Percentiles rank a stretch among this genome's conserved stretches.
Evolutionary conservation across 345 rosid genomes (phyloP).

Genomic region (Conringia planisiliqua): DNA sequence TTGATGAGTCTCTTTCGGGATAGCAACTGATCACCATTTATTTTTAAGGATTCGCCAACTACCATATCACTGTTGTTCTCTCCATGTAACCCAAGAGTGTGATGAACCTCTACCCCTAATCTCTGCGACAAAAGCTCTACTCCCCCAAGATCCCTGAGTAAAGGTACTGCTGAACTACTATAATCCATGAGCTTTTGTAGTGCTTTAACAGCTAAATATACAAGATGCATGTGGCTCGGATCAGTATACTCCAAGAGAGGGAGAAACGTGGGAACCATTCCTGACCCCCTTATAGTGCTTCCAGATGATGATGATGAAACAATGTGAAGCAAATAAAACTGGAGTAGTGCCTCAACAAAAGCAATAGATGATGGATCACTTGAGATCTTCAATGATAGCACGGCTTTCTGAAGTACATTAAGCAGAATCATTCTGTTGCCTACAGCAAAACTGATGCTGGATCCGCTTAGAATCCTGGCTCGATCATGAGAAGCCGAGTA

Average conservation of each 20-base stretch:
- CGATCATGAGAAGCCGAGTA: constrained; percentile 93
- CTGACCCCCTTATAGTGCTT: constrained; percentile 88
- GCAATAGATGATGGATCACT: constrained; percentile 83
- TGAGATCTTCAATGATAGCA: constrained; percentile 70
- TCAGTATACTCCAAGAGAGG: constrained; percentile 88
- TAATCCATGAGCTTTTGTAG: constrained; percentile 93
- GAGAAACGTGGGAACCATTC: constrained; percentile 92
- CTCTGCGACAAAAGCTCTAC: constrained; percentile 91
- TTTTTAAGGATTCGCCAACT: constrained; percentile 54
- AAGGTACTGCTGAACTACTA: constrained; percentile 85
- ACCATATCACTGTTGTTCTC: constrained; percentile 56
- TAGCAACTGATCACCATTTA: constrained; percentile 52
- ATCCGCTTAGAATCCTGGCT: constrained; percentile 86
- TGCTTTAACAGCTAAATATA: constrained; percentile 86
- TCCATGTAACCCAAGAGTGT: constrained; percentile 52
- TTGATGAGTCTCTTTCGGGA: constrained; percentile 89
- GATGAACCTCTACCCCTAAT: constrained; percentile 76
- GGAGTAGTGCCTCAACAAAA: constrained; percentile 93
- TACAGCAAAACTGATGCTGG: constrained; percentile 88
- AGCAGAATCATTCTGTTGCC: constrained; percentile 88
- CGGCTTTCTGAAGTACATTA: constrained; percentile 94
- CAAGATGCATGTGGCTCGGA: constrained; percentile 83
- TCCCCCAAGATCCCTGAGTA: constrained; percentile 87
- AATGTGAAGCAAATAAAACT: constrained; percentile 91
- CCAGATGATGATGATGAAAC: constrained; percentile 95